Percentiles rank a stretch among this genome's conserved stretches.
Evolutionary conservation across 2,329 filamentous ascomycete genomes (phyloP).

Genomic region (Botrytis aclada): DNA sequence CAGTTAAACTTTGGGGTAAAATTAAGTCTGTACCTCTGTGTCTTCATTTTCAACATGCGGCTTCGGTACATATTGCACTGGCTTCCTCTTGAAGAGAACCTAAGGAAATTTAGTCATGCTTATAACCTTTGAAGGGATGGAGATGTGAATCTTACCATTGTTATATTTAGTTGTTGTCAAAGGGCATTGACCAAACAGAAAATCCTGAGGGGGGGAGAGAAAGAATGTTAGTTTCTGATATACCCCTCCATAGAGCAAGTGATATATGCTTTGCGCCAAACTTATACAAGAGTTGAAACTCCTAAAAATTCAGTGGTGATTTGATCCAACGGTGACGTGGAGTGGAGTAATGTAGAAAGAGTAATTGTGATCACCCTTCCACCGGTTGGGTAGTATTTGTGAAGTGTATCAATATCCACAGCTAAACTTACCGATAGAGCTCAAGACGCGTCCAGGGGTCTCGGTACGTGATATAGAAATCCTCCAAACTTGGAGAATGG

Average conservation of each 20-base stretch:
- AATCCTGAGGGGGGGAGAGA: conserved; percentile 25
- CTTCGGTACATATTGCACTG: conserved; percentile 74
- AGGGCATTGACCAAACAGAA: conserved; percentile 21
- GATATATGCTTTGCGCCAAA: conserved; percentile 17
- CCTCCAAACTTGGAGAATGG: conserved; percentile 38
- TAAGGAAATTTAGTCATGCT: conserved; percentile 41
- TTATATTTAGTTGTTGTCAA: conserved; percentile 24
- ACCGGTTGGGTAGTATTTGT: background rate
- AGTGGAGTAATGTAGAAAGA: background rate
- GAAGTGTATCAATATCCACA: conserved; percentile 22
- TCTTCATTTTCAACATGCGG: conserved; percentile 76
- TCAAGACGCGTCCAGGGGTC: conserved; percentile 34
- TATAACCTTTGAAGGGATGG: background rate
- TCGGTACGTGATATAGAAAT: conserved; percentile 25
- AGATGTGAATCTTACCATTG: conserved; percentile 31
- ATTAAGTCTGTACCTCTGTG: conserved; percentile 62
- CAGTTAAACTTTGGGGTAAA: conserved; percentile 21
- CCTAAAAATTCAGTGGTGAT: conserved; percentile 18
- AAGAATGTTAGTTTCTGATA: conserved; percentile 29
- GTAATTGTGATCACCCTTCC: conserved; percentile 7
- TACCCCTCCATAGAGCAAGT: conserved; percentile 23
- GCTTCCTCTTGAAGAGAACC: conserved; percentile 96
- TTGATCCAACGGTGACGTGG: conserved; percentile 19
- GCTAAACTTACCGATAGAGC: conserved; percentile 31
- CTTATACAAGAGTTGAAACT: conserved; percentile 15